Evolutionary conservation across 345 rosid species (phyloP).

Genomic region (Odontarrhena argentea): DNA sequence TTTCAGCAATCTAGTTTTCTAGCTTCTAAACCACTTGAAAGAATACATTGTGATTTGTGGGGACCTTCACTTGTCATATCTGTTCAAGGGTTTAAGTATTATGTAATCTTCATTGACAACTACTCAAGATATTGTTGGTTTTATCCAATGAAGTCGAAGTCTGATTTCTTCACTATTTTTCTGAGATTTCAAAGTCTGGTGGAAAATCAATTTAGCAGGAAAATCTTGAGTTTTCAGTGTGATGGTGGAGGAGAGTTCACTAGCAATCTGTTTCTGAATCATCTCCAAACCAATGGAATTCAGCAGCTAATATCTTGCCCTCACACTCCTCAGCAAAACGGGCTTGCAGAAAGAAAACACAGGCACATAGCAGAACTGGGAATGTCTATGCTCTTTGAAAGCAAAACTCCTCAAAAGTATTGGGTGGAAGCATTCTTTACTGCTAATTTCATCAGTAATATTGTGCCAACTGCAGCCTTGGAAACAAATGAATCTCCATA

Average conservation of each 20-base stretch:
- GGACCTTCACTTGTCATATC: background rate
- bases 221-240: background rate
- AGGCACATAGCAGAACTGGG: no score
- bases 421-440: no score
- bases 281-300: background rate
- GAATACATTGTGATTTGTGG: background rate
- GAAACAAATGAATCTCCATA: no score
- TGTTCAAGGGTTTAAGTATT: background rate
- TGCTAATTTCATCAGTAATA: no score
- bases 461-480: no score
- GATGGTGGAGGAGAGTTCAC: background rate
- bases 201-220: background rate
- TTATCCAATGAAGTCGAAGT: background rate
- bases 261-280: accelerated
- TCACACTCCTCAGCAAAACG: no score
- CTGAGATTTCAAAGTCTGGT: background rate
- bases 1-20: background rate
- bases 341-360: no score
- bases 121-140: background rate
- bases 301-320: no score
- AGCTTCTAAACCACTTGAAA: background rate
- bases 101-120: background rate
- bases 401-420: no score
- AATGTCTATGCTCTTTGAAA: no score
- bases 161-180: background rate